Evolutionary conservation across 257 asterid genomes (phyloP).

Genomic region (Solanum chaucha): DNA sequence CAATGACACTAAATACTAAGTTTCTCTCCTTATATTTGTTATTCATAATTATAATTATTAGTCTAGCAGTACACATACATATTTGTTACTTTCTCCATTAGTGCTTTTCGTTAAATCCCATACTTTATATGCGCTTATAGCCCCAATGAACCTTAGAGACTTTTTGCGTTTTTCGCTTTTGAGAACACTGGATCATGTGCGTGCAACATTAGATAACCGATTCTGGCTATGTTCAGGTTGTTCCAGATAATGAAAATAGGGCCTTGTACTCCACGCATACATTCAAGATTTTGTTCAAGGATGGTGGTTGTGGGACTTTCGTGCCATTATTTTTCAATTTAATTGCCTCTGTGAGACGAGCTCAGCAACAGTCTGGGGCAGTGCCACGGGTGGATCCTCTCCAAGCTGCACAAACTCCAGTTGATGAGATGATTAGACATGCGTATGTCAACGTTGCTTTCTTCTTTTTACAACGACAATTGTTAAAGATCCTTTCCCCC

Average conservation of each 20-base stretch:
- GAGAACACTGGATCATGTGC: neutral
- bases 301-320: conserved; percentile 98
- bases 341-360: conserved; percentile 61
- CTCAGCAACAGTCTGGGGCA: conserved; percentile 38
- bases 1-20: neutral
- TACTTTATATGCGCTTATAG: neutral
- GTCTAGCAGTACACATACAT: neutral
- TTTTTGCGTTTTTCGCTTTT: neutral
- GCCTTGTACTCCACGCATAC: conserved; percentile 83
- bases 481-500: neutral
- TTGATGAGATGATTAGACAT: conserved; percentile 94
- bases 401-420: conserved; percentile 93
- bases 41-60: neutral
- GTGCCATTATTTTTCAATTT: conserved; percentile 82
- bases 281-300: conserved; percentile 92
- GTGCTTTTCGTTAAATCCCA: neutral
- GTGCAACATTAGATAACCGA: neutral
- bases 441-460: conserved; percentile 30
- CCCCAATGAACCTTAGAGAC: neutral
- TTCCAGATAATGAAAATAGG: conserved; percentile 70
- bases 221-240: conserved; percentile 42
- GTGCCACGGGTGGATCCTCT: conserved; percentile 73
- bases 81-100: neutral
- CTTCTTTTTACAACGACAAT: too few species aligned
- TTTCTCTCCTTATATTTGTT: neutral